Evolutionary conservation across 2,329 filamentous ascomycete genomes (phyloP).

Genomic region (Fusarium haematococcum): DNA sequence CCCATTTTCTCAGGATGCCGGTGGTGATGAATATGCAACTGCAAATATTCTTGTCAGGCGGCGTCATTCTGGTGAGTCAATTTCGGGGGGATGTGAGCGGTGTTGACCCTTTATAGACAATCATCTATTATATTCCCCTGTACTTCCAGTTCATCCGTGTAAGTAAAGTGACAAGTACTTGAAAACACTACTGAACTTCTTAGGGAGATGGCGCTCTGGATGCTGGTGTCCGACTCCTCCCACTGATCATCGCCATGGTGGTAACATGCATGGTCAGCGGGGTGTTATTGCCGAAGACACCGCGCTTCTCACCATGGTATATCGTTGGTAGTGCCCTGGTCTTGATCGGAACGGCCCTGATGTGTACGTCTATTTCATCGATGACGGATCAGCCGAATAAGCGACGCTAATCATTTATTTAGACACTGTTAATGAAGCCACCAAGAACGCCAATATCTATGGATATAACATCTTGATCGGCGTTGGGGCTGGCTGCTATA

Average conservation of each 20-base stretch:
- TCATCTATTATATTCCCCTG: constrained; percentile 61
- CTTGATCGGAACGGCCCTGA: constrained; percentile 49
- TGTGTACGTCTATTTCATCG: constrained; percentile 32
- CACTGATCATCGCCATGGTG: constrained; percentile 54
- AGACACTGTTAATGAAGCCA: constrained; percentile 15
- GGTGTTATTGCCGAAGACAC: constrained; percentile 47
- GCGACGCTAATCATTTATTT: background rate
- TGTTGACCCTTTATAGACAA: background rate
- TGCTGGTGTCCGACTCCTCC: constrained; percentile 55
- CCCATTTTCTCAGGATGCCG: constrained; percentile 33
- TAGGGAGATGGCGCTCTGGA: constrained; percentile 54
- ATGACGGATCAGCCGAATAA: too few species aligned
- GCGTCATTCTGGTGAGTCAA: constrained; percentile 8
- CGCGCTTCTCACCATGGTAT: constrained; percentile 56
- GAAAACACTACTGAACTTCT: too few species aligned
- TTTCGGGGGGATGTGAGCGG: background rate
- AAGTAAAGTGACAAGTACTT: too few species aligned
- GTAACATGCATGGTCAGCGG: constrained; percentile 52
- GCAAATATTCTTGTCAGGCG: constrained; percentile 49
- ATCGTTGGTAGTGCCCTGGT: constrained; percentile 49
- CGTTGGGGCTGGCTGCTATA: constrained; percentile 52
- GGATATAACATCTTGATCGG: constrained; percentile 55
- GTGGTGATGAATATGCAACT: constrained; percentile 11
- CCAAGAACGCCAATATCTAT: constrained; percentile 43
- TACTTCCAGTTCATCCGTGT: constrained; percentile 61